Conservation (phyloP, 2,329 filamentous ascomycete genomes). For the Beauveria sp. region DNA sequence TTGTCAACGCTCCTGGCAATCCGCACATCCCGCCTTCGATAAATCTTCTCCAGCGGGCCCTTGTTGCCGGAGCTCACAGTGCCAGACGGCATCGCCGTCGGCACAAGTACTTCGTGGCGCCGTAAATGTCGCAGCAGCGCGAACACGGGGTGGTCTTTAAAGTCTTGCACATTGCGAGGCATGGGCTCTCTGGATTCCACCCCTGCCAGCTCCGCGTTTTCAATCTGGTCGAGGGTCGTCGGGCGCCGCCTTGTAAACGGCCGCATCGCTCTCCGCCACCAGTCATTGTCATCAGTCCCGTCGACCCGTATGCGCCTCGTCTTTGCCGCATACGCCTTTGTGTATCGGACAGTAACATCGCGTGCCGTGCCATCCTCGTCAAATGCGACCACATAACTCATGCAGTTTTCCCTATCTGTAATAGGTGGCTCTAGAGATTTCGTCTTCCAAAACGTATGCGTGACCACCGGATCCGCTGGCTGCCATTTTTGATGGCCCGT, state of each 20-base stretch:
- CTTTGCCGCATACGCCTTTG: constrained; percentile 84
- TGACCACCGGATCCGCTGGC: constrained; percentile 77
- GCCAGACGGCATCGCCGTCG: constrained; percentile 62
- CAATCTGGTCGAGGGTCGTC: constrained; percentile 72
- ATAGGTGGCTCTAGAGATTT: constrained; percentile 75
- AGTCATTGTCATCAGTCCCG: constrained; percentile 34
- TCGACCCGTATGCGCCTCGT: constrained; percentile 79
- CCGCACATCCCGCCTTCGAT: constrained; percentile 77
- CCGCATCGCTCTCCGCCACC: constrained; percentile 47
- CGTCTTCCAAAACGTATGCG: constrained; percentile 65
- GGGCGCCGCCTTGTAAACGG: constrained; percentile 34
- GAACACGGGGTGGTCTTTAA: constrained; percentile 77
- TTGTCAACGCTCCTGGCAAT: constrained; percentile 71
- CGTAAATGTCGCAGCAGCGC: constrained; percentile 80
- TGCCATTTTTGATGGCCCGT: constrained; percentile 86
- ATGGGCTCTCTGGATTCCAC: constrained; percentile 71
- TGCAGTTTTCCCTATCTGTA: constrained; percentile 64
- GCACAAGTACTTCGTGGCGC: constrained; percentile 73
- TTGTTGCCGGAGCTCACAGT: constrained; percentile 64
- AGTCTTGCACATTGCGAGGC: constrained; percentile 78
- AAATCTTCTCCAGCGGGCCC: constrained; percentile 66
- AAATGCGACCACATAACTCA: constrained; percentile 81
- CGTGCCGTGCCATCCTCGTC: constrained; percentile 69
- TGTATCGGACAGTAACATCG: constrained; percentile 84
- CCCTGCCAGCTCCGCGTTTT: constrained; percentile 64